Conservation (phyloP, 2,329 filamentous ascomycete species). For the Endocalyx cinctus region DNA sequence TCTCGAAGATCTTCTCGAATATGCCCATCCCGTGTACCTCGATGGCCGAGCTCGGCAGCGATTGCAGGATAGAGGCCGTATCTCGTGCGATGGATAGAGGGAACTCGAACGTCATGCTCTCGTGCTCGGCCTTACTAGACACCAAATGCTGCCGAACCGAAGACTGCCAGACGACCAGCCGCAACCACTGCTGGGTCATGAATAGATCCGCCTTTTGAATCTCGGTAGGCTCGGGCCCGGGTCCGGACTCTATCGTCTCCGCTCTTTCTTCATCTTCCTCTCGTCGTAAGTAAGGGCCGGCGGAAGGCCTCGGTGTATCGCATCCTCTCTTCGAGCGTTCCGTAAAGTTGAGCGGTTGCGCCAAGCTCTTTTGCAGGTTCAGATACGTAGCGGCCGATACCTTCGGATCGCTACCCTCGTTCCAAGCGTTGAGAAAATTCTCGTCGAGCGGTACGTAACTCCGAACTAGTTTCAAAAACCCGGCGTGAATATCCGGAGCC, state of each 20-base stretch:
- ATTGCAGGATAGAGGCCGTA: conserved; percentile 40
- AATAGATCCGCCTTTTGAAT: conserved; percentile 66
- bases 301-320: neutral
- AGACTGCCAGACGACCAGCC: conserved; percentile 68
- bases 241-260: too few species aligned
- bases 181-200: conserved; percentile 67
- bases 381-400: conserved; percentile 30
- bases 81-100: conserved; percentile 59
- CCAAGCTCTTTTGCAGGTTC: conserved; percentile 29
- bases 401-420: conserved; percentile 44
- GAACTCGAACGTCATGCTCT: conserved; percentile 57
- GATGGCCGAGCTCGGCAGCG: conserved; percentile 35
- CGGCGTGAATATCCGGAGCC: conserved; percentile 46
- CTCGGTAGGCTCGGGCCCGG: conserved; percentile 50
- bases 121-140: conserved; percentile 53
- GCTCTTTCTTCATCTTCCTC: conserved; percentile 33
- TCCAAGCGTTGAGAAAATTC: conserved; percentile 60
- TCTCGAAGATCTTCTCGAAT: conserved; percentile 46
- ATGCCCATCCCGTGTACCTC: conserved; percentile 47
- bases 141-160: conserved; percentile 62
- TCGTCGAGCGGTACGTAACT: conserved; percentile 61
- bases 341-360: conserved; percentile 28
- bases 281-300: neutral
- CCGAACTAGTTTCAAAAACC: conserved; percentile 56
- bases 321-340: conserved; percentile 14